Base-by-base conservation (phyloP, 108 stramenopile species). In the Pseudonitzschia pungens region DNA sequence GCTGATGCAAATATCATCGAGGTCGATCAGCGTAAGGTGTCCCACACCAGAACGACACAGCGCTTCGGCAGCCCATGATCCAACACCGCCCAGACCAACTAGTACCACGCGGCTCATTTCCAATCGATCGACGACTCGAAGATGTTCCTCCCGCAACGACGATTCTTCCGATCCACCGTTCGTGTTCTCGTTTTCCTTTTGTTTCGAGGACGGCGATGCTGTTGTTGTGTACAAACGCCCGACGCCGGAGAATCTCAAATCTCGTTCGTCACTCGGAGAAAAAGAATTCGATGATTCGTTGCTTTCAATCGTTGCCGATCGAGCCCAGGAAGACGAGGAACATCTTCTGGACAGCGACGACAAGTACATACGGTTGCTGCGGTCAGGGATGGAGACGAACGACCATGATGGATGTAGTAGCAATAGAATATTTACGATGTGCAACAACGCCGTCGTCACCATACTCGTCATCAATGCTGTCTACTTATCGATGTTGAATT, bases 11-110 rank as follows among this genome's bases (percentile, higher is more conserved):
- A 94, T 88, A 57, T 94, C 93, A 55, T 94, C 93, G 15, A 90
- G 58, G 71, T 94, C 93, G 45, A 94, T 78, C 36, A 94, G 71
- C 2, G 89, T 77, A 5, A 94, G 32, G 51, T 82, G 79, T 20
- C 91, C 93, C 10, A 94, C 74, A n/a, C 93, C 93, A 73, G 84
- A 86, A 11, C 93, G 87, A 45, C 80, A 85, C 14, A 94, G 65
- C 18, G 93, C 91, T 75, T 94, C 93, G 7, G 93, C 91, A 20
- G 88, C 86, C 90, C 91, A 94, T 12, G 87, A 88, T 33, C 93
- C 93, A 16, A 94, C 93, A 26, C 93, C 93, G 4, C 93, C 93
- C 9, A 94, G 43, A 10, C 93, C 93, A 41, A 94, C 70, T 8
- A 94, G 77, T 4, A 84, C 80, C 8, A 91, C 89, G 52, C 86